Conservation (phyloP, 1,139 yeast species). For the Hansenula sp. region DNA sequence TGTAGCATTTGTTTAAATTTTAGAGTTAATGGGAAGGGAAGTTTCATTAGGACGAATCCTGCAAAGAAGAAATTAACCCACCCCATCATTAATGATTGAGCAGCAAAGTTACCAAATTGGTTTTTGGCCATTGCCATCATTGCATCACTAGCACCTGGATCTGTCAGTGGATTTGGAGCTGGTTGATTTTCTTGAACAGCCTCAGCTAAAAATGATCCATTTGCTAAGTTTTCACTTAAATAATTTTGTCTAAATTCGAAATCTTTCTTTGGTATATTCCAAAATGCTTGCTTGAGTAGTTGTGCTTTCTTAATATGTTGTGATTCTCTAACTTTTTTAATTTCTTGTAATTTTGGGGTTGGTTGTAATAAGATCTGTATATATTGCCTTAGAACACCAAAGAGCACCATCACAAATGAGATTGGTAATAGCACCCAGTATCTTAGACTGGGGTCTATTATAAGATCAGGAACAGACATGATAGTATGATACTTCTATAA, state of each 20-base stretch:
- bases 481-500: neutral
- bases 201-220: constrained; percentile 42
- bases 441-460: constrained; percentile 77
- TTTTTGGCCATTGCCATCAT: constrained; percentile 77
- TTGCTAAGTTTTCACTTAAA: constrained; percentile 41
- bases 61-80: constrained; percentile 95
- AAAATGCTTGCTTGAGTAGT: constrained; percentile 44
- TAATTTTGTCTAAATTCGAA: constrained; percentile 45
- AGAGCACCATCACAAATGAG: constrained; percentile 82
- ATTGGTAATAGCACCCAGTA: constrained; percentile 93
- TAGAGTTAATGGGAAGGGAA: constrained; percentile 81
- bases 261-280: constrained; percentile 41
- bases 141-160: constrained; percentile 70
- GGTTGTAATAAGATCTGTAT: constrained; percentile 58
- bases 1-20: constrained; percentile 92
- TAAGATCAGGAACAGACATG: constrained; percentile 40
- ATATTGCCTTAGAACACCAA: constrained; percentile 77
- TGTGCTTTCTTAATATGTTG: constrained; percentile 51
- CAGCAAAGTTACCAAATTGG: constrained; percentile 77
- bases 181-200: constrained; percentile 37
- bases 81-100: constrained; percentile 92
- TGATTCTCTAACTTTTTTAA: constrained; percentile 56
- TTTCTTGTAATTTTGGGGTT: constrained; percentile 48
- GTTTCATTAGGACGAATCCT: constrained; percentile 79
- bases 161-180: constrained; percentile 60